Conservation (phyloP, 495 filamentous ascomycete species). For the Usnea hakonensis region DNA sequence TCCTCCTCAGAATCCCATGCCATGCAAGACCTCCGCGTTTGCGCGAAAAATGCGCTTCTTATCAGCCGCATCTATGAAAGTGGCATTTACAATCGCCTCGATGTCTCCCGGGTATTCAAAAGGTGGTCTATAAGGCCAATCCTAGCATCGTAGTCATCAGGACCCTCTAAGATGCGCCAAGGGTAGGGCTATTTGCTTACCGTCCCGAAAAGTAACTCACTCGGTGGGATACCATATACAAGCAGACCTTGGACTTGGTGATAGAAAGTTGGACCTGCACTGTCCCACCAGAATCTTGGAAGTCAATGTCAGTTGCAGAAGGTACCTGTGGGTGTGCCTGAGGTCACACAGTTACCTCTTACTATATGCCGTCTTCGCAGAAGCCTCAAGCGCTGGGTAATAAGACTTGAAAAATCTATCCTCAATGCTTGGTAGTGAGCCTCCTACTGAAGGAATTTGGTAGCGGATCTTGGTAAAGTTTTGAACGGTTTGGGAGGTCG, state of each 20-base stretch:
- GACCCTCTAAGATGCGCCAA: background rate
- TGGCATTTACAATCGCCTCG: too few relatives aligned
- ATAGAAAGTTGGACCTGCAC: background rate
- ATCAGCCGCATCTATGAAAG: too few relatives aligned
- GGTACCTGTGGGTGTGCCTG: background rate
- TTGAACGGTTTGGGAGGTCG: background rate
- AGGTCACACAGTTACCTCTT: background rate
- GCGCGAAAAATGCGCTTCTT: too few relatives aligned
- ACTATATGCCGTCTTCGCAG: background rate
- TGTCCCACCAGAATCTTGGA: background rate
- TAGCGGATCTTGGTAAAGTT: background rate
- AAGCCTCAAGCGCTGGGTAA: background rate
- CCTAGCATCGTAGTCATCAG: background rate
- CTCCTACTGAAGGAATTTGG: background rate
- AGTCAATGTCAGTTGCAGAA: background rate
- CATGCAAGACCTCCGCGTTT: too few relatives aligned
- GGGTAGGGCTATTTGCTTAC: background rate
- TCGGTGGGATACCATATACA: background rate
- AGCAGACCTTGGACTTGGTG: background rate
- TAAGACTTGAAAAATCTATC: background rate
- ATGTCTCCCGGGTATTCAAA: too few relatives aligned
- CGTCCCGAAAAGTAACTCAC: background rate
- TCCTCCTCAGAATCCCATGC: too few relatives aligned
- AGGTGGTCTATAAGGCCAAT: background rate
- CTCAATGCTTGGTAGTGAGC: background rate